Evolutionary conservation across 2,329 filamentous ascomycete genomes (phyloP), one percentile per base, ranked within the genome.

Genomic region (Colletotrichum phormii): DNA sequence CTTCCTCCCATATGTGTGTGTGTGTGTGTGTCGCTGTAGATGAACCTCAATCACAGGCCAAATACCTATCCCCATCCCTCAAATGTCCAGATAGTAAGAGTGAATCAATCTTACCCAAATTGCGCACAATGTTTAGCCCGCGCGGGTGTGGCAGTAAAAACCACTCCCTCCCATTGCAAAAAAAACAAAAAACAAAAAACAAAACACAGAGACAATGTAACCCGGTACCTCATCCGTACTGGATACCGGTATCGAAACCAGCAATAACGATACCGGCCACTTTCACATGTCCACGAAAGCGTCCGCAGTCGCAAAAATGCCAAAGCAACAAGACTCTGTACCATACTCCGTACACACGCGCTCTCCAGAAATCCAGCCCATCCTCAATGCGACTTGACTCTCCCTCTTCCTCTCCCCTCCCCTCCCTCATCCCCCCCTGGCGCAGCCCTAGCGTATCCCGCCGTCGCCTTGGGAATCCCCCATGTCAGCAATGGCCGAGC

Each of bases 231-330:
- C 37, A 13, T 42, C 37, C 37, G 37, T 42, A 42, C 37, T 42
- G n/a, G n/a, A n/a, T 6, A 46, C 7, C 18, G 42, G 18, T 49
- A 49, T 49, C 42, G 18, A 37, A 49, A 37, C 12, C 35, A 18
- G 11, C 35, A 33, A 29, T 29, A 35, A 65, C 54, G 55, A 64
- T 64, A 70, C 35, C 60, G 67, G 60, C 42, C 42, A 63, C 69
- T 68, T 53, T 71, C 69, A 71, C 69, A 71, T 71, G 69, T 33
- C 46, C 58, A 58, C 29, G 1, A 22, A 49, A 49, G 6, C 18
- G 6, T n/a, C 42, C 42, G 42, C 42, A 42, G 13, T 42, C 37
- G 37, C 37, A 42, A 42, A 37, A 42, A 42, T 18, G 15, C 37
- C 37, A 42, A 18, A 42, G 37, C 37, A 42, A 42, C 37, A 18